phyloP scores from a whole-genome alignment of 2,329 filamentous ascomycete genomes.

The Botryotinia narcissicola region DNA sequence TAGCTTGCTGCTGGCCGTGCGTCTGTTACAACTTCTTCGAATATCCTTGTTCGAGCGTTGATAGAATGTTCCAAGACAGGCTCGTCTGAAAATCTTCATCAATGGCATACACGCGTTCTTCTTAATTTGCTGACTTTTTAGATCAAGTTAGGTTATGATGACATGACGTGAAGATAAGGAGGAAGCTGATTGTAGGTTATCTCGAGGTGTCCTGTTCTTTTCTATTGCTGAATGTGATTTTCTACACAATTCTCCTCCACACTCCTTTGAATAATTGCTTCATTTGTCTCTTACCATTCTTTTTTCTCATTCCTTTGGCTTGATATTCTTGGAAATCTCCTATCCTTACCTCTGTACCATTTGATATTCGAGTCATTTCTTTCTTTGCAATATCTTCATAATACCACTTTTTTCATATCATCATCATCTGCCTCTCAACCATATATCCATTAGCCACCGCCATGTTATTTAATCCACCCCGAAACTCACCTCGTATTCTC shows the following conservation, averaged over 20 bases:
- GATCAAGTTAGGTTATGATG: not conserved
- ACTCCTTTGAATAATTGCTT: not conserved
- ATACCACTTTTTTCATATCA: not conserved
- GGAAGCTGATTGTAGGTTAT: not conserved
- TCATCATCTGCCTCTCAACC: not conserved
- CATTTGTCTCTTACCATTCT: not conserved
- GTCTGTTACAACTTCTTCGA: not conserved
- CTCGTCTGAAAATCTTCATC: not conserved
- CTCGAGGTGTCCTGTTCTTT: not conserved
- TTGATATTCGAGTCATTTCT: not conserved
- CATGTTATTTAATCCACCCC: conserved; percentile 9
- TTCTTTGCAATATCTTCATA: not conserved
- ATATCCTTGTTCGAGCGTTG: not conserved
- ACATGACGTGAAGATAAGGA: conserved; percentile 5
- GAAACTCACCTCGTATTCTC: conserved; percentile 10
- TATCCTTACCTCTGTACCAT: not conserved
- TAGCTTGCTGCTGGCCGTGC: not conserved
- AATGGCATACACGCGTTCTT: conserved; percentile 1
- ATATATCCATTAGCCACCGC: not conserved
- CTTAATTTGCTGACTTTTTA: not conserved
- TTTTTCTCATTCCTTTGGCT: not conserved
- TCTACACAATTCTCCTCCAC: not conserved
- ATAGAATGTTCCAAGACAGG: not conserved
- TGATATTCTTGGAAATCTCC: not conserved
- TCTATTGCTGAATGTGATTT: not conserved